phyloP scores from a whole-genome alignment of 2,329 filamentous ascomycete genomes.

The Calonectria ilicicola region DNA sequence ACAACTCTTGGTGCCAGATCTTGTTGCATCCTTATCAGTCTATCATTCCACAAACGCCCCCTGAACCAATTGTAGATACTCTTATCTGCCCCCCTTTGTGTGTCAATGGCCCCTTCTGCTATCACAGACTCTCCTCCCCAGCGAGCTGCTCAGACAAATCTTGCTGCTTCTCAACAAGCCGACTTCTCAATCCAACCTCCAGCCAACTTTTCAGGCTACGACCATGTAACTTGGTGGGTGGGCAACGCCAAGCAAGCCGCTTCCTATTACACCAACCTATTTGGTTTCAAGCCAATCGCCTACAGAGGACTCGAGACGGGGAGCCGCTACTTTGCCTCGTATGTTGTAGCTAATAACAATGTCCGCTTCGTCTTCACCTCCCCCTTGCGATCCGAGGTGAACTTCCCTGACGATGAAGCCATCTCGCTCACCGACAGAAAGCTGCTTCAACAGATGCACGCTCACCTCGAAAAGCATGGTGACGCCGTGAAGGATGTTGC shows the following conservation, averaged over 20 bases:
- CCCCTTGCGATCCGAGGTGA: conserved; percentile 73
- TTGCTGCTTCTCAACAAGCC: conserved; percentile 54
- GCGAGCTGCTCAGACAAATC: conserved; percentile 53
- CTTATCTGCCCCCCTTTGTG: conserved; percentile 33
- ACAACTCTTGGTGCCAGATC: background rate
- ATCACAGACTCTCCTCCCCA: conserved; percentile 62
- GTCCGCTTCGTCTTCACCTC: conserved; percentile 89
- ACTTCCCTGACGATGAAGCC: conserved; percentile 69
- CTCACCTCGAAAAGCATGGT: conserved; percentile 87
- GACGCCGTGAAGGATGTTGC: conserved; percentile 96
- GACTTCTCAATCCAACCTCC: conserved; percentile 65
- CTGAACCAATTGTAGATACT: conserved; percentile 18
- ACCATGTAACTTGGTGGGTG: conserved; percentile 96
- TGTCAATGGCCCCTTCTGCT: conserved; percentile 70
- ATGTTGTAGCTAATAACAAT: conserved; percentile 82
- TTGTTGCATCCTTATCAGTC: background rate
- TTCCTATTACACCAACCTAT: conserved; percentile 86
- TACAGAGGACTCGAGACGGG: conserved; percentile 92
- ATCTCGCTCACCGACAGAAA: conserved; percentile 73
- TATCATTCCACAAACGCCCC: background rate
- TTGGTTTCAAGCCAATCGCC: conserved; percentile 86
- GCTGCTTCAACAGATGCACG: conserved; percentile 80
- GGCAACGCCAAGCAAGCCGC: conserved; percentile 97
- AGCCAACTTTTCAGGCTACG: conserved; percentile 82
- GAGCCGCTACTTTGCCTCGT: conserved; percentile 82